These are phyloP conservation scores for Calonectria leucothoes DNA, from an alignment of 2,329 filamentous ascomycete species.

Conservation along the genomic window DNA sequence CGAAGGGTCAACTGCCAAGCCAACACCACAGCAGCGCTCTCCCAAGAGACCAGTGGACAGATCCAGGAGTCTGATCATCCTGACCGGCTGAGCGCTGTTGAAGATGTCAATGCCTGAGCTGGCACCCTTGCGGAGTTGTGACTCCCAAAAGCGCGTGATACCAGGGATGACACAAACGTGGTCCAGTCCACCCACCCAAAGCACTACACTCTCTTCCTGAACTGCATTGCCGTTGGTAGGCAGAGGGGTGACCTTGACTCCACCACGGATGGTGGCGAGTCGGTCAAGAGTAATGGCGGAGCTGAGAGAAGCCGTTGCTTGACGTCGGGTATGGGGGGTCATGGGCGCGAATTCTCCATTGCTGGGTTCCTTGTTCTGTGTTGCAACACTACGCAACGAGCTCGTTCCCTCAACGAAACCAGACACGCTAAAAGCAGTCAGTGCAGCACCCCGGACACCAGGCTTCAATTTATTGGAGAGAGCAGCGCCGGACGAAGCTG, in stretches of 20 bases:
- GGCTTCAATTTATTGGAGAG: slow-evolving; percentile 63
- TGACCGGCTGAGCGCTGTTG: slow-evolving; percentile 64
- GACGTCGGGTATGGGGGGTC: slow-evolving; percentile 71
- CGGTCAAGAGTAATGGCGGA: slow-evolving; percentile 60
- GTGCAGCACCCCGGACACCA: slow-evolving; percentile 67
- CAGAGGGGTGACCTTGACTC: slow-evolving; percentile 62
- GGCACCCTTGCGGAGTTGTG: slow-evolving; percentile 63
- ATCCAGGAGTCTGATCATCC: slow-evolving; percentile 67
- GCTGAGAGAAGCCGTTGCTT: slow-evolving; percentile 59
- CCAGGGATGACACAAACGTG: slow-evolving; percentile 68
- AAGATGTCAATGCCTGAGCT: slow-evolving; percentile 67
- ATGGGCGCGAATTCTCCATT: slow-evolving; percentile 69
- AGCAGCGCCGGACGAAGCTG: slow-evolving; percentile 53
- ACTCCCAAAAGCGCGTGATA: slow-evolving; percentile 69
- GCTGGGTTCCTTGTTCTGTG: slow-evolving; percentile 50
- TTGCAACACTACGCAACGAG: slow-evolving; percentile 58
- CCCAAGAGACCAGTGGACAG: slow-evolving; percentile 65
- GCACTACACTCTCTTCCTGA: slow-evolving; percentile 64
- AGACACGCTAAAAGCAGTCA: slow-evolving; percentile 67
- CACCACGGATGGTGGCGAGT: slow-evolving; percentile 63
- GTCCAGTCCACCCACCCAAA: slow-evolving; percentile 69
- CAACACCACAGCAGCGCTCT: slow-evolving; percentile 66
- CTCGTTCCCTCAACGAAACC: slow-evolving; percentile 72
- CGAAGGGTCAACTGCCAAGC: slow-evolving; percentile 54
- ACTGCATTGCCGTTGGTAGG: slow-evolving; percentile 55